phyloP scores from a whole-genome alignment of 2,329 filamentous ascomycete species.

The Elsinoe fawcettii region DNA sequence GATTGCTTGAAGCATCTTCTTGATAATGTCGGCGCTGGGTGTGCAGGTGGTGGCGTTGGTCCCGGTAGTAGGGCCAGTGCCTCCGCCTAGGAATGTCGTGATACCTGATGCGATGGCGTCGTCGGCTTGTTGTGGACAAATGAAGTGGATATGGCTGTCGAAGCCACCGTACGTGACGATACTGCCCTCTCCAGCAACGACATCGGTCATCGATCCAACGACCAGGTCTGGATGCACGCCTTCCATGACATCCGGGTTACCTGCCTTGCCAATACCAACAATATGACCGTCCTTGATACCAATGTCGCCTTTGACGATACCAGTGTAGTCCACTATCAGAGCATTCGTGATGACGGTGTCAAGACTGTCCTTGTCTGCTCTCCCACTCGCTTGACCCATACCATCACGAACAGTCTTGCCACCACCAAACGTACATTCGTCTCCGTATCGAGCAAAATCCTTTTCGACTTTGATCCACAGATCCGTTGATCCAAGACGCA shows the following conservation, averaged over 20 bases:
- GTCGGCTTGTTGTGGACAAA: constrained; percentile 83
- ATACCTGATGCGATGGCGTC: constrained; percentile 80
- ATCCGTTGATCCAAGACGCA: constrained; percentile 74
- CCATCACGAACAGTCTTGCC: constrained; percentile 90
- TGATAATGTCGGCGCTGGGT: constrained; percentile 72
- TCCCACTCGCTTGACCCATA: constrained; percentile 85
- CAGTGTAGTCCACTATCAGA: constrained; percentile 80
- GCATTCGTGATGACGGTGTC: constrained; percentile 88
- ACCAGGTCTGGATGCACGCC: constrained; percentile 71
- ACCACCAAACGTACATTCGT: constrained; percentile 92
- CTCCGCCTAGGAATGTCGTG: constrained; percentile 84
- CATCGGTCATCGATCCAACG: constrained; percentile 81
- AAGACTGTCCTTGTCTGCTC: constrained; percentile 61
- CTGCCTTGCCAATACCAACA: constrained; percentile 84
- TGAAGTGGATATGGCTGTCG: constrained; percentile 88
- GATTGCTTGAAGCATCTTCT: constrained; percentile 81
- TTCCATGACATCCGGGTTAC: constrained; percentile 96
- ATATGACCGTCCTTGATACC: constrained; percentile 84
- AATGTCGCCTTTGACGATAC: constrained; percentile 95
- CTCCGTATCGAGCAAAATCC: constrained; percentile 76
- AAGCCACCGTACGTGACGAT: constrained; percentile 87
- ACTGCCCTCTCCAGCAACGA: constrained; percentile 81
- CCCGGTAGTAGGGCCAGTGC: constrained; percentile 85
- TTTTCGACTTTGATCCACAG: constrained; percentile 87
- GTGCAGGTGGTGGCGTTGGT: constrained; percentile 92